Conservation (phyloP, 495 filamentous ascomycete genomes). For the Penicillium macrosclerotiorum region DNA sequence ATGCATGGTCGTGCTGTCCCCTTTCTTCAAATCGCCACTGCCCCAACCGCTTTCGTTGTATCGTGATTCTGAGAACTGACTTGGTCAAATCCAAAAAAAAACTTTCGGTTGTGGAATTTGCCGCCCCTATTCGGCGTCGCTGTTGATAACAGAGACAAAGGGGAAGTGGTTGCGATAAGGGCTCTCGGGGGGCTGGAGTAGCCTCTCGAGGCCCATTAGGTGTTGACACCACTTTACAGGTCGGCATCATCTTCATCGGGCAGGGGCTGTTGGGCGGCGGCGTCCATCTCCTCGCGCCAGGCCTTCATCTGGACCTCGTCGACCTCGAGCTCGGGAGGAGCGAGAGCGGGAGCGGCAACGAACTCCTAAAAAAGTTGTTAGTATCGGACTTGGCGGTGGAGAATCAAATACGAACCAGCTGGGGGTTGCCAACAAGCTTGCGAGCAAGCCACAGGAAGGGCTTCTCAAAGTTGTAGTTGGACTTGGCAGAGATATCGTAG, state of each 20-base stretch:
- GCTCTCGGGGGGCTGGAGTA: conserved; percentile 2
- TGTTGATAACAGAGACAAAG: conserved; percentile 5
- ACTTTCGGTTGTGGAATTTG: conserved; percentile 16
- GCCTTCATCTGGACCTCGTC: conserved; percentile 75
- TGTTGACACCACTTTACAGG: conserved; percentile 46
- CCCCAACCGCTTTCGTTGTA: conserved; percentile 44
- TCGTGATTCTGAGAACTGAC: conserved; percentile 35
- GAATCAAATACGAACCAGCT: conserved; percentile 60
- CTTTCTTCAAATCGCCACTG: conserved; percentile 37
- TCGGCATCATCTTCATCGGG: conserved; percentile 93
- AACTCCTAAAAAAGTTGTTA: conserved; percentile 67
- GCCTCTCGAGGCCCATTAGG: conserved; percentile 12
- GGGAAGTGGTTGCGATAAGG: conserved; percentile 3
- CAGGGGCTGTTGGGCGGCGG: conserved; percentile 77
- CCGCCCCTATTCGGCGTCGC: conserved; percentile 6
- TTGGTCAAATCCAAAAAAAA: conserved; percentile 20
- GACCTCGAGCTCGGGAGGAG: conserved; percentile 86
- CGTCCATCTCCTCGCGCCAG: conserved; percentile 87
- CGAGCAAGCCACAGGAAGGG: conserved; percentile 99
- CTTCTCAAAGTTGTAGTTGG: conserved; percentile 99
- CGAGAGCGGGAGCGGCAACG: conserved; percentile 90
- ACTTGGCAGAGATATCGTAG: conserved; percentile 99
- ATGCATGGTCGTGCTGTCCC: conserved; percentile 42
- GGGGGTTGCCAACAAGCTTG: conserved; percentile 94
- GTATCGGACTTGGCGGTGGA: conserved; percentile 11